A percentile compares a stretch with the other conserved stretches of the same genome.
These are phyloP conservation scores for Beauveria asiatica DNA, from an alignment of 2,329 filamentous ascomycete species.

Conservation along the genomic window DNA sequence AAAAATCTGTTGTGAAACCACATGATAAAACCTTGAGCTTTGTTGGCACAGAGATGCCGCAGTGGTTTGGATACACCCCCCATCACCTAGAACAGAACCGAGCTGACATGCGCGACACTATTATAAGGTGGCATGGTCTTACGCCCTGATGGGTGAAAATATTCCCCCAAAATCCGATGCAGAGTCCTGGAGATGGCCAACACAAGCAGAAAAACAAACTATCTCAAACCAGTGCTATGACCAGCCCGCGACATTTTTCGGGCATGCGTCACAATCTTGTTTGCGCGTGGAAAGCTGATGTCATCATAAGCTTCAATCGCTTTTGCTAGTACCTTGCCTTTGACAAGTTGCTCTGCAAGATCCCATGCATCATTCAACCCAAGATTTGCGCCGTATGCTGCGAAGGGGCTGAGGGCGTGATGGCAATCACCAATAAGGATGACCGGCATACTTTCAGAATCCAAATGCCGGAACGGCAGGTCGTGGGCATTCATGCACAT, in stretches of 20 bases:
- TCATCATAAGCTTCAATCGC: slow-evolving; percentile 28
- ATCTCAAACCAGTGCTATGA: slow-evolving; percentile 19
- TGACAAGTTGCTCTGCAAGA: slow-evolving; percentile 32
- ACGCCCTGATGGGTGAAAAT: not conserved
- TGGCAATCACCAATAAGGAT: slow-evolving; percentile 43
- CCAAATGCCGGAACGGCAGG: slow-evolving; percentile 30
- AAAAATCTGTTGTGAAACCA: too few relatives aligned
- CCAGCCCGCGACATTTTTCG: slow-evolving; percentile 17
- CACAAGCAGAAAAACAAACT: slow-evolving; percentile 17
- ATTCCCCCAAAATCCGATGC: not conserved
- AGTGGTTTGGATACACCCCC: too few relatives aligned
- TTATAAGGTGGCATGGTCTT: too few relatives aligned
- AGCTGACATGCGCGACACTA: too few relatives aligned
- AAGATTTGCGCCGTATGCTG: slow-evolving; percentile 40
- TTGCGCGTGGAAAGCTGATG: slow-evolving; percentile 26
- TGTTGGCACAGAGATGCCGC: too few relatives aligned
- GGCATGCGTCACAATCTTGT: slow-evolving; percentile 18
- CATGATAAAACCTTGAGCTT: too few relatives aligned
- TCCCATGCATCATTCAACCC: slow-evolving; percentile 39
- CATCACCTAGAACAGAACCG: too few relatives aligned
- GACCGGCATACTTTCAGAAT: slow-evolving; percentile 18
- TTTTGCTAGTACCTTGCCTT: slow-evolving; percentile 15
- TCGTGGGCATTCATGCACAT: slow-evolving; percentile 34
- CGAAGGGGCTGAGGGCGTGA: slow-evolving; percentile 41
- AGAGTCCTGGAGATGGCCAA: slow-evolving; percentile 16